phyloP scores from a whole-genome alignment of 2,329 filamentous ascomycete genomes.

The Penicillium palitans region DNA sequence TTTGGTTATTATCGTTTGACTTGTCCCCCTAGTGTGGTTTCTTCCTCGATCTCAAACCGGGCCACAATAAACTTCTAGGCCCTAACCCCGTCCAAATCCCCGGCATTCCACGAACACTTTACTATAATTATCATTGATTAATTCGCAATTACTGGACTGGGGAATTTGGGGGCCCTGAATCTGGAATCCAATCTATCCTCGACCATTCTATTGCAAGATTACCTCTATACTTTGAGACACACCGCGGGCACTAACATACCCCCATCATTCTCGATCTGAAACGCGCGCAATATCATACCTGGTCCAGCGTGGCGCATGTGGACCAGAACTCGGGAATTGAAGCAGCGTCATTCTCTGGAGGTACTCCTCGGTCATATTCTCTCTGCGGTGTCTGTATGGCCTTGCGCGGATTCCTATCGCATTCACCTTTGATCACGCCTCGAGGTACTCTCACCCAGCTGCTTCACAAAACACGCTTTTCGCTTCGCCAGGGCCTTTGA shows the following conservation, averaged over 20 bases:
- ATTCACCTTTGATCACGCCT: slow-evolving; percentile 8
- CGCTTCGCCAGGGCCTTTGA: slow-evolving; percentile 22
- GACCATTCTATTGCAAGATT: slow-evolving; percentile 13
- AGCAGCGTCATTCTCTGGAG: slow-evolving; percentile 17
- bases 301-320: slow-evolving; percentile 19
- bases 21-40: slow-evolving; percentile 11
- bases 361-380: slow-evolving; percentile 9
- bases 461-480: not conserved
- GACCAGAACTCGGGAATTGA: slow-evolving; percentile 17
- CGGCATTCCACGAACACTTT: slow-evolving; percentile 21
- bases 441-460: slow-evolving; percentile 1
- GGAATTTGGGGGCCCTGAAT: slow-evolving; percentile 3
- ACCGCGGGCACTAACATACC: slow-evolving; percentile 3
- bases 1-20: slow-evolving; percentile 12
- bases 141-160: slow-evolving; percentile 16
- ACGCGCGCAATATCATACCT: slow-evolving; percentile 21
- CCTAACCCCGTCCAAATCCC: slow-evolving; percentile 7
- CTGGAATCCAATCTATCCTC: slow-evolving; percentile 23
- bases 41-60: slow-evolving; percentile 19
- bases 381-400: slow-evolving; percentile 22
- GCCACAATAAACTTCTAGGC: slow-evolving; percentile 19
- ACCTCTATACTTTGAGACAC: slow-evolving; percentile 5
- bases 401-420: slow-evolving; percentile 10
- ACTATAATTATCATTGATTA: slow-evolving; percentile 28
- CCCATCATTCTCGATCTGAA: slow-evolving; percentile 17